Conservation (phyloP, 1,284 basidiomycete species). For the Papiliotrema laurentii region DNA sequence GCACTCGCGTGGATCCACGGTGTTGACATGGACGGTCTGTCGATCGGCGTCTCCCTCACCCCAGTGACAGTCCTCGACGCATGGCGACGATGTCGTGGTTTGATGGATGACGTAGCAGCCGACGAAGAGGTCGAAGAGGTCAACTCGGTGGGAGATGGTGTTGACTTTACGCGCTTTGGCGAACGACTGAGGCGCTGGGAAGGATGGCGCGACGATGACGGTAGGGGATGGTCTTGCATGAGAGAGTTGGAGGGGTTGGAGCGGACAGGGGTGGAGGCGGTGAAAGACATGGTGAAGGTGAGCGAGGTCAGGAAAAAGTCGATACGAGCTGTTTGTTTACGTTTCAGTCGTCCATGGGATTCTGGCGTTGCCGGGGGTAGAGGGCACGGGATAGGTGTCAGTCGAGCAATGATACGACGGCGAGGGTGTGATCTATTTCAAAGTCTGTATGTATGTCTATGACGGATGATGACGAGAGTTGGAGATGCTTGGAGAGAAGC, state of each 20-base stretch:
- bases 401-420: no score
- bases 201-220: conserved; percentile 10
- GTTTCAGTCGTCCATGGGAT: neutral
- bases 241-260: neutral
- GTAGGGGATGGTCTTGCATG: neutral
- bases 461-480: no score
- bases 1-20: conserved; percentile 5
- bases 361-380: neutral
- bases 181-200: conserved; percentile 19
- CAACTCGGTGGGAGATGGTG: conserved; percentile 6
- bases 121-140: neutral
- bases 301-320: neutral
- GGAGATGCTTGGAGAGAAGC: no score
- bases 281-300: neutral
- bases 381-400: no score
- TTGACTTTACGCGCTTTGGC: conserved; percentile 32
- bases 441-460: no score
- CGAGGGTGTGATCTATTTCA: no score
- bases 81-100: no score
- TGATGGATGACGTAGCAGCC: conserved; percentile 3
- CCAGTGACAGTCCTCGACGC: no score
- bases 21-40: neutral
- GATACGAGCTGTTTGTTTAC: neutral
- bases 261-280: neutral
- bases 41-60: no score